phyloP scores from a whole-genome alignment of 768 basidiomycete genomes.

The Dentipellis sp. region DNA sequence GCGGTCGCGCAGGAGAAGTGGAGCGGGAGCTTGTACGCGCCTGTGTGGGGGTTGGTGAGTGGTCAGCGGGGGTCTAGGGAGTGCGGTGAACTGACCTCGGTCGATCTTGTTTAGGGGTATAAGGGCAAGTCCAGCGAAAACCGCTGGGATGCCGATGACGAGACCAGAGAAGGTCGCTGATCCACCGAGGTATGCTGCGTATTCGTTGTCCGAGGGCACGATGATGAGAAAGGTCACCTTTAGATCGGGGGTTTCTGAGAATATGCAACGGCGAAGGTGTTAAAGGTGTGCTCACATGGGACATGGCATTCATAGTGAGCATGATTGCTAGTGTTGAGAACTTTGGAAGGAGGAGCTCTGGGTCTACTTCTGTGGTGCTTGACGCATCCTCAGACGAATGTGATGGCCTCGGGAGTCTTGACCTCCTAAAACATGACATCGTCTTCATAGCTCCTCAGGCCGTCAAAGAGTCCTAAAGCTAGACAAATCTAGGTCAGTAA shows the following conservation, averaged over 20 bases:
- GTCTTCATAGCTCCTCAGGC: no score
- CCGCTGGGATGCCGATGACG: constrained; percentile 57
- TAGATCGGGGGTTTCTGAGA: not conserved
- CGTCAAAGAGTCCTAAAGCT: no score
- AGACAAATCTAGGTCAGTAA: no score
- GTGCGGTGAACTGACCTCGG: constrained; percentile 30
- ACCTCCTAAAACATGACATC: no score
- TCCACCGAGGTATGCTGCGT: constrained; percentile 57
- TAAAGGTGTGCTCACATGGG: constrained; percentile 29
- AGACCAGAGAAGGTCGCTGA: constrained; percentile 59
- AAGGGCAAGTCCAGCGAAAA: constrained; percentile 49
- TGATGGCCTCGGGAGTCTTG: no score
- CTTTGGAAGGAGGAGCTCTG: constrained; percentile 40
- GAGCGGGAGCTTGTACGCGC: constrained; percentile 44
- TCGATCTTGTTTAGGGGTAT: constrained; percentile 48
- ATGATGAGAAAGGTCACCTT: constrained; percentile 64
- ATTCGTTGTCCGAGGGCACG: constrained; percentile 55
- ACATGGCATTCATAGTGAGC: constrained; percentile 31
- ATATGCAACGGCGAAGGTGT: not conserved
- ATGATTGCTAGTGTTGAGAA: constrained; percentile 36
- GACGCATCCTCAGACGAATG: no score
- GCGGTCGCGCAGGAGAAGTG: constrained; percentile 43
- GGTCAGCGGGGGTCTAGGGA: not conserved
- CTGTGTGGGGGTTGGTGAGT: constrained; percentile 22
- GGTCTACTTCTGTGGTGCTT: not conserved